phyloP scores from a whole-genome alignment of 2,329 filamentous ascomycete genomes.

The Alternaria panax region DNA sequence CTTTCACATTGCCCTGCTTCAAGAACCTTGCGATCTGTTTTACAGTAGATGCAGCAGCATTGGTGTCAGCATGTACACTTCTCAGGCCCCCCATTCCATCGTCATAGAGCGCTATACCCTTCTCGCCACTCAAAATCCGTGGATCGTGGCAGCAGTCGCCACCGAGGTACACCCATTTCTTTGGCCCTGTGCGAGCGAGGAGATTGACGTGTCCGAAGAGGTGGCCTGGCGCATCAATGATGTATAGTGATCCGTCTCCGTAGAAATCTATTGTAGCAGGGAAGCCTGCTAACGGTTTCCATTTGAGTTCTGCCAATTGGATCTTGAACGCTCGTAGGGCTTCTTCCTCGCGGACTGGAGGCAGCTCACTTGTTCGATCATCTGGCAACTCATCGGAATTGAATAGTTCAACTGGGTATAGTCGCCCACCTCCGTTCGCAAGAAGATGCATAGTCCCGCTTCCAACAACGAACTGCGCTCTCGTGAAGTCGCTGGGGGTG shows the following conservation, averaged over 20 bases:
- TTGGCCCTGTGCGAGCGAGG: slow-evolving; percentile 51
- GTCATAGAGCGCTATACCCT: slow-evolving; percentile 60
- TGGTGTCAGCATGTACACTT: slow-evolving; percentile 61
- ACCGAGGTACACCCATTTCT: slow-evolving; percentile 58
- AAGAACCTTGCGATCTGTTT: slow-evolving; percentile 50
- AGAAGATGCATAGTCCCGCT: slow-evolving; percentile 40
- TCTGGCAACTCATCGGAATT: slow-evolving; percentile 53
- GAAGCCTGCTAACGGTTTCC: slow-evolving; percentile 56
- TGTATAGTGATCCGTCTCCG: slow-evolving; percentile 55
- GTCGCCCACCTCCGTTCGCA: slow-evolving; percentile 30
- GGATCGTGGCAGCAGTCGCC: slow-evolving; percentile 64
- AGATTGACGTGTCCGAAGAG: slow-evolving; percentile 61
- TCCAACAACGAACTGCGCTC: slow-evolving; percentile 61
- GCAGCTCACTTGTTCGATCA: slow-evolving; percentile 55
- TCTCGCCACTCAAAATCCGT: slow-evolving; percentile 60
- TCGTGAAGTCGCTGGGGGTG: slow-evolving; percentile 61
- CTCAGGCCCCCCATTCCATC: slow-evolving; percentile 54
- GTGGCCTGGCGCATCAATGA: slow-evolving; percentile 61
- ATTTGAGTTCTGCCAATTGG: slow-evolving; percentile 35
- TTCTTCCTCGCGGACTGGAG: slow-evolving; percentile 36
- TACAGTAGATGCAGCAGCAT: slow-evolving; percentile 55
- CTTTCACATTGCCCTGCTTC: slow-evolving; percentile 26
- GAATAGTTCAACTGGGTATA: slow-evolving; percentile 56
- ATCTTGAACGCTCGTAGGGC: slow-evolving; percentile 25
- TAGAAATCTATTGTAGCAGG: slow-evolving; percentile 58